These are phyloP conservation scores for Lactuca saligna DNA, from an alignment of 129 eudicot species.

Conservation along the genomic window DNA sequence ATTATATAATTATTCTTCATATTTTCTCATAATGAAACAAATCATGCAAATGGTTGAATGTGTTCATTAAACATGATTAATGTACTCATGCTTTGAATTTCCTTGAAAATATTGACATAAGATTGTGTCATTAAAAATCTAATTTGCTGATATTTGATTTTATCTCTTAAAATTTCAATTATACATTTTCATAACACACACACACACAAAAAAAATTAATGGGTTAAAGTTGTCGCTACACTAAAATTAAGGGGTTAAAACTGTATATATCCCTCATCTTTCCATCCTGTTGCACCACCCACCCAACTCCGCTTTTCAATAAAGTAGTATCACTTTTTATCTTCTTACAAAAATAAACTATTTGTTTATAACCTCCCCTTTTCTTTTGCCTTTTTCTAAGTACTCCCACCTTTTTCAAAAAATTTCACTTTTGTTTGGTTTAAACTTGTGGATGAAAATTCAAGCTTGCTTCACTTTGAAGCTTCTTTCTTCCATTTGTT, in stretches of 20 bases:
- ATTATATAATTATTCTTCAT: no score
- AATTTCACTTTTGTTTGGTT: slow-evolving; percentile 12
- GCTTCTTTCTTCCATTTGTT: slow-evolving; percentile 32
- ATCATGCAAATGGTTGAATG: not conserved
- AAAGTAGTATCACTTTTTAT: slow-evolving; percentile 37
- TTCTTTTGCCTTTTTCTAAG: slow-evolving; percentile 14
- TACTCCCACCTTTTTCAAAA: not conserved
- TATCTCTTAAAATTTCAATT: no score
- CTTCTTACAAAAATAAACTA: slow-evolving; percentile 19
- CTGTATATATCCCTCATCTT: slow-evolving; percentile 2
- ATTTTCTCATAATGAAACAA: not conserved
- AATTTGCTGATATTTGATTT: no score
- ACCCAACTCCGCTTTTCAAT: slow-evolving; percentile 41
- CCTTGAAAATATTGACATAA: not conserved
- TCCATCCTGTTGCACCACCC: slow-evolving; percentile 32
- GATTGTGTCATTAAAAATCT: not conserved
- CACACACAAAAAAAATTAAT: not conserved
- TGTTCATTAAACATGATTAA: not conserved
- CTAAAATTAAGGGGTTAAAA: slow-evolving; percentile 6
- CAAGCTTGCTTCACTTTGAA: slow-evolving; percentile 31
- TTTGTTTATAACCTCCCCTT: slow-evolving; percentile 21
- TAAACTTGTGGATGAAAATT: slow-evolving; percentile 37
- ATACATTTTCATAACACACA: no score
- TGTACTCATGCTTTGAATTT: not conserved
- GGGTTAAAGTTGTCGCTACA: not conserved